Conservation (phyloP, 768 basidiomycete species). For the Trametes gibbosa region DNA sequence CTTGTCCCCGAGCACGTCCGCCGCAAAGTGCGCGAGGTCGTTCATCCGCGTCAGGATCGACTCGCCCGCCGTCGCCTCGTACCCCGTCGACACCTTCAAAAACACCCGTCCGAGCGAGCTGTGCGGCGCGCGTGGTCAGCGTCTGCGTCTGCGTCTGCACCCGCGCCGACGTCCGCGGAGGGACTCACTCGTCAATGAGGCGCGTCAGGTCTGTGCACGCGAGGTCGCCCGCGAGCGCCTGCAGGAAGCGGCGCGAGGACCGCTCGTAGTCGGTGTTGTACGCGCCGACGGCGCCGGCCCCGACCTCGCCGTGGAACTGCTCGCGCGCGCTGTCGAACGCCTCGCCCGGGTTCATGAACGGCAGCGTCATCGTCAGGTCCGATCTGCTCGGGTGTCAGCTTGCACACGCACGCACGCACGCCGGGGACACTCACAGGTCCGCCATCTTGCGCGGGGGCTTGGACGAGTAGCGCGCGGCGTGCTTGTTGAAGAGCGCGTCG, state of each 20-base stretch:
- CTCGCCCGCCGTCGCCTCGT: slow-evolving; percentile 9
- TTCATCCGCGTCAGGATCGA: slow-evolving; percentile 15
- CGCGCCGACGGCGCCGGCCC: background rate
- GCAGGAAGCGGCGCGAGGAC: slow-evolving; percentile 4
- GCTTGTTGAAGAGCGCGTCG: slow-evolving; percentile 19
- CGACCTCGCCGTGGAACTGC: slow-evolving; percentile 18
- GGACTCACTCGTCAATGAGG: slow-evolving; percentile 10
- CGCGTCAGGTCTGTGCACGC: background rate
- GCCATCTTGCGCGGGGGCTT: slow-evolving; percentile 19
- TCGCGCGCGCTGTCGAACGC: slow-evolving; percentile 16
- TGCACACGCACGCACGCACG: background rate
- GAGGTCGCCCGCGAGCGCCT: slow-evolving; percentile 6
- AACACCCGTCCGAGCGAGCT: slow-evolving; percentile 16
- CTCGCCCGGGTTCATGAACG: slow-evolving; percentile 21
- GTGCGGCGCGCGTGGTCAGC: background rate
- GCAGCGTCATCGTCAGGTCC: slow-evolving; percentile 17
- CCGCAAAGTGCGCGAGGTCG: slow-evolving; percentile 20
- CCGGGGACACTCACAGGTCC: slow-evolving; percentile 6
- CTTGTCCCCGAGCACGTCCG: slow-evolving; percentile 19
- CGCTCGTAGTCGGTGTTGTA: slow-evolving; percentile 16
- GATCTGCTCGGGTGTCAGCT: background rate
- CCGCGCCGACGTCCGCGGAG: no score
- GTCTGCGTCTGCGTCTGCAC: background rate
- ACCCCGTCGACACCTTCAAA: slow-evolving; percentile 18
- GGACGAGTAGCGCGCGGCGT: slow-evolving; percentile 13